A percentile compares a stretch with the other conserved stretches of the same genome.
Conservation (phyloP, 192 early-diverging fungal genomes). For the Rhizoclosmatium globosum region DNA sequence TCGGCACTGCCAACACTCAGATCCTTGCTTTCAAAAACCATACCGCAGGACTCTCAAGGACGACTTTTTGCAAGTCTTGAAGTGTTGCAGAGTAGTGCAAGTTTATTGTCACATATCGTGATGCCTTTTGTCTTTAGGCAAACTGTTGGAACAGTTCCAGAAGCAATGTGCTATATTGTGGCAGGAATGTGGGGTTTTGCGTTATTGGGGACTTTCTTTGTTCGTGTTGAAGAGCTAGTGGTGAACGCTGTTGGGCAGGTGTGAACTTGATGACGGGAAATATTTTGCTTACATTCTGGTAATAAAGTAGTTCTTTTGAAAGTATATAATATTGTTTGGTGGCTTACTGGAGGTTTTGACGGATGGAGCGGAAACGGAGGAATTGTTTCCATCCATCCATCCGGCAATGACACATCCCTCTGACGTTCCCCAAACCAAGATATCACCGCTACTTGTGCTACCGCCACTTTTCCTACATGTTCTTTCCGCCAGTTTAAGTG, state of each 20-base stretch:
- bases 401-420: neutral
- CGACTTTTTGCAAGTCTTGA: constrained; percentile 34
- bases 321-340: too few species aligned
- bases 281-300: neutral
- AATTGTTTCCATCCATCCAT: neutral
- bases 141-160: constrained; percentile 10
- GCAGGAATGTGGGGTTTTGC: constrained; percentile 34
- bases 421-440: too few species aligned
- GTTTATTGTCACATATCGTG: constrained; percentile 7
- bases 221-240: constrained; percentile 3
- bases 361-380: too few species aligned
- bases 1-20: constrained; percentile 48
- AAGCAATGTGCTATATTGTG: constrained; percentile 31
- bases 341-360: neutral
- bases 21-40: constrained; percentile 47
- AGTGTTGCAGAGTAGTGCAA: constrained; percentile 20
- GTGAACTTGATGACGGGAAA: neutral
- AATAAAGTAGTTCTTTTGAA: neutral
- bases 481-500: constrained; percentile 4
- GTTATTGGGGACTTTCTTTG: constrained; percentile 6
- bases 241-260: neutral
- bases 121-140: constrained; percentile 27
- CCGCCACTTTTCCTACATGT: constrained; percentile 26
- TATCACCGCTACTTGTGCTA: constrained; percentile 6
- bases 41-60: constrained; percentile 45